phyloP scores from a whole-genome alignment of 2,329 filamentous ascomycete species.

The Botrytis pseudocinerea region DNA sequence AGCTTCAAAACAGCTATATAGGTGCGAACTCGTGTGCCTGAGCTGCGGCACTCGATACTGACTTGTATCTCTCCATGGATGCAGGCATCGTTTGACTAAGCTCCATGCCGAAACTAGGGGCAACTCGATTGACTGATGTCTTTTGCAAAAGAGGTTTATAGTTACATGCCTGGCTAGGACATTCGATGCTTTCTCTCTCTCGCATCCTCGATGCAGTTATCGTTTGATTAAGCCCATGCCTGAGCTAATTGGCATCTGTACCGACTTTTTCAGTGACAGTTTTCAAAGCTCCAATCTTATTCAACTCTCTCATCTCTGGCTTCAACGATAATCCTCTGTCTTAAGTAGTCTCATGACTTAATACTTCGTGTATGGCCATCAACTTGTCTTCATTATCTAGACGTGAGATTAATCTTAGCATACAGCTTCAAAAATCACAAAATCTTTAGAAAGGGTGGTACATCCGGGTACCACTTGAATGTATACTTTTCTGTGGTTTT shows the following conservation, averaged over 20 bases:
- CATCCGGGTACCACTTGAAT: not conserved
- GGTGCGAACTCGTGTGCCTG: not conserved
- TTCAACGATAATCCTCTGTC: not conserved
- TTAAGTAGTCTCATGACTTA: not conserved
- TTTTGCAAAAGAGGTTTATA: not conserved
- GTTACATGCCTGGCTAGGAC: not conserved
- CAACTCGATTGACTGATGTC: not conserved
- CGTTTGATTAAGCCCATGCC: conserved; percentile 1
- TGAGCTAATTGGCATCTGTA: not conserved
- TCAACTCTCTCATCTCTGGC: not conserved
- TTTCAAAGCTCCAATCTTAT: not conserved
- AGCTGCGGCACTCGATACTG: conserved; percentile 1
- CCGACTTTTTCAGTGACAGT: not conserved
- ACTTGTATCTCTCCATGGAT: not conserved
- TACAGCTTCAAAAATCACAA: not conserved
- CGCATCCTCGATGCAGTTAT: not conserved
- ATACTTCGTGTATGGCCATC: not conserved
- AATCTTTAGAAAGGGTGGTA: not conserved
- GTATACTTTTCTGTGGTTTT: not conserved
- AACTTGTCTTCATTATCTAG: not conserved
- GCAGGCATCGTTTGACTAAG: conserved; percentile 1
- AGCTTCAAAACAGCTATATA: not conserved
- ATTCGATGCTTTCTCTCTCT: not conserved
- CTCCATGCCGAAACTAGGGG: not conserved
- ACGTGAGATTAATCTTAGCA: not conserved